Percentiles rank a stretch among this genome's conserved stretches.
These are phyloP conservation scores for Passiflora organensis DNA, from an alignment of 345 rosid genomes.

Conservation along the genomic window DNA sequence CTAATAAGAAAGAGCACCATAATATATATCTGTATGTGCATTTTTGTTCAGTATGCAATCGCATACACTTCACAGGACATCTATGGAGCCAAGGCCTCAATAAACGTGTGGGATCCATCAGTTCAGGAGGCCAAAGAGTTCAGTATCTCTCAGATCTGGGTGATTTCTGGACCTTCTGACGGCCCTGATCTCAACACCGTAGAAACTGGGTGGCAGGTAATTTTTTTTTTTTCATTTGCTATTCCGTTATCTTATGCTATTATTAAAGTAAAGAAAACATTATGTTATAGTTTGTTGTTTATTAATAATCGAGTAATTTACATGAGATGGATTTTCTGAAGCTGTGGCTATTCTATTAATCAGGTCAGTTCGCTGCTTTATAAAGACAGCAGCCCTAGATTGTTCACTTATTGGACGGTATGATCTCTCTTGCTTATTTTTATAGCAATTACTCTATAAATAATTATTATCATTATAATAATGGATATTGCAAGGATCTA, in stretches of 20 bases:
- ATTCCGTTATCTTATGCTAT: neutral
- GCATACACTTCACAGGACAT: constrained; percentile 26
- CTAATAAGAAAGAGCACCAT: too few relatives aligned
- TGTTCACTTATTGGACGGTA: constrained; percentile 34
- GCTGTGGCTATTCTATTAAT: constrained; percentile 66
- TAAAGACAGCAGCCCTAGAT: constrained; percentile 33
- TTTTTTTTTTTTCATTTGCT: neutral
- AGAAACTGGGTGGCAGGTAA: constrained; percentile 41
- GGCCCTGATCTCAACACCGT: constrained; percentile 37
- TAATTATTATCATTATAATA: too few relatives aligned
- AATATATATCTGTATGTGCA: too few relatives aligned
- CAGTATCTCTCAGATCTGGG: constrained; percentile 33
- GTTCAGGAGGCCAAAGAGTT: constrained; percentile 32
- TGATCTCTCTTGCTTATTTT: constrained; percentile 1
- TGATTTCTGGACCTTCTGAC: constrained; percentile 33
- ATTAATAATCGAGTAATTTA: too few relatives aligned
- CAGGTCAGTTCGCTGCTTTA: constrained; percentile 41
- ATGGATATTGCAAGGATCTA: too few relatives aligned
- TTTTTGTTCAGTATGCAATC: constrained; percentile 21
- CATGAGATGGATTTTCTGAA: constrained; percentile 43
- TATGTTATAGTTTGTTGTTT: too few relatives aligned
- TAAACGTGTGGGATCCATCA: constrained; percentile 35
- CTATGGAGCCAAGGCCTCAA: constrained; percentile 28
- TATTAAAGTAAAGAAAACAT: neutral
- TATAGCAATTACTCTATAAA: too few relatives aligned